Evolutionary conservation across 2,329 filamentous ascomycete species (phyloP), one percentile per base, ranked within the genome.

Genomic region (Alternaria sp.): DNA sequence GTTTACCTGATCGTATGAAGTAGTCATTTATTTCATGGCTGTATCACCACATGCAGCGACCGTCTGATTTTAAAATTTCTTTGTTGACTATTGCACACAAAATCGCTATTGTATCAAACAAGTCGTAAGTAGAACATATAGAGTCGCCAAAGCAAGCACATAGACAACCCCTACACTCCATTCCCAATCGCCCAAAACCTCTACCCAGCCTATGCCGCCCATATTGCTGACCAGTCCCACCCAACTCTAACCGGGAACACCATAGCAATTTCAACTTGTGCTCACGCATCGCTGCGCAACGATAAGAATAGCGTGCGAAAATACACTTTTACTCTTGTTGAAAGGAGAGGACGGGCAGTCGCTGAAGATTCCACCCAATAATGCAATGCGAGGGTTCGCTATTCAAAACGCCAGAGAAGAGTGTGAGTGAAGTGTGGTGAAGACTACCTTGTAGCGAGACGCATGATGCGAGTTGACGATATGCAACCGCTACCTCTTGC

Each of bases 401-500:
- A 70, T 69, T 64, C 68, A 70, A 59, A 65, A 67, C 57, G 54
- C 58, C 54, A 61, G 40, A 59, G 45, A 50, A 28, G 43, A 46
- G 54, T 28, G 32, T 51, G 45, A 56, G 25, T 54, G 45, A 49
- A 62, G 54, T 36, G 26, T 61, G 25, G 47, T 52, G 43, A 55
- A 54, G 26, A 62, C 60, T 59, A 46, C 54, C 50, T 47, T 36
- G 57, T 45, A 44, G 49, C 57, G 60, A 67, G 64, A 60, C 43
- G 55, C 59, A 57, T 23, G 26, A 55, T 60, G 57, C 36, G 36
- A 40, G n/a, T 40, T 40, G 36, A 52, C 49, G 8, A 62, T 25
- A 17, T 21, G 5, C 11, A 28, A 28, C 25, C 55, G 52, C 70
- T 81, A 90, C 75, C 88, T 84, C 84, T 91, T 91, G 75, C 89